phyloP scores from a whole-genome alignment of 1,284 basidiomycete genomes.

The Ceratobasidium papillatum region DNA sequence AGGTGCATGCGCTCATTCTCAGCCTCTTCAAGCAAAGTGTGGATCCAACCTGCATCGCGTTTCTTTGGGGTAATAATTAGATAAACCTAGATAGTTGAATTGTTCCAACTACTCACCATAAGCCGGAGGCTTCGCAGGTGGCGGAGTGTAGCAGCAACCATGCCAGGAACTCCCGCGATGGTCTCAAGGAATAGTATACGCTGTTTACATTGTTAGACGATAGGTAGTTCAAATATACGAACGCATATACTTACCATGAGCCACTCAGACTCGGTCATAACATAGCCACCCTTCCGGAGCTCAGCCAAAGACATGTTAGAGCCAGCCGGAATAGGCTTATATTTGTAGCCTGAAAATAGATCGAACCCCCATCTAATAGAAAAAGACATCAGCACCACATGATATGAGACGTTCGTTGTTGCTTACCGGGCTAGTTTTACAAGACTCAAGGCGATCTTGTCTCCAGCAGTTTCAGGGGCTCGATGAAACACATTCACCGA shows the following conservation, averaged over 20 bases:
- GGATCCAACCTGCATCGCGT: constrained; percentile 88
- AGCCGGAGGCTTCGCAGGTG: constrained; percentile 84
- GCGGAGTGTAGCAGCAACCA: constrained; percentile 89
- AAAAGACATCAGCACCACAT: neutral
- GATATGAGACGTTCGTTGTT: too few species aligned
- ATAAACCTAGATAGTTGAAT: neutral
- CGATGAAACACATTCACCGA: neutral
- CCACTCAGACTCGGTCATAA: constrained; percentile 81
- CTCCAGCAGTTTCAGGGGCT: neutral
- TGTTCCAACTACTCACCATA: constrained; percentile 64
- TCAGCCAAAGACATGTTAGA: constrained; percentile 69
- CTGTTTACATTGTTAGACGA: constrained; percentile 51
- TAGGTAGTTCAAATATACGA: neutral
- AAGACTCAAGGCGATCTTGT: constrained; percentile 21
- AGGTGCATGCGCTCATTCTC: constrained; percentile 97
- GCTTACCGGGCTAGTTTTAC: constrained; percentile 23
- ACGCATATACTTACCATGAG: constrained; percentile 61
- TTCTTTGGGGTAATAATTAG: constrained; percentile 58
- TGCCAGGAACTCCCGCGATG: constrained; percentile 92
- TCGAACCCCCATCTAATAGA: constrained; percentile 72
- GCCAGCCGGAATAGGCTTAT: constrained; percentile 68
- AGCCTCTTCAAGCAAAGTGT: constrained; percentile 88
- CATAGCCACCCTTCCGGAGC: constrained; percentile 73
- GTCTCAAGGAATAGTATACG: constrained; percentile 89
- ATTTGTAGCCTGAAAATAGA: constrained; percentile 80